Conservation (phyloP, 805 yeast genomes). For the Torulaspora gathmanii region DNA sequence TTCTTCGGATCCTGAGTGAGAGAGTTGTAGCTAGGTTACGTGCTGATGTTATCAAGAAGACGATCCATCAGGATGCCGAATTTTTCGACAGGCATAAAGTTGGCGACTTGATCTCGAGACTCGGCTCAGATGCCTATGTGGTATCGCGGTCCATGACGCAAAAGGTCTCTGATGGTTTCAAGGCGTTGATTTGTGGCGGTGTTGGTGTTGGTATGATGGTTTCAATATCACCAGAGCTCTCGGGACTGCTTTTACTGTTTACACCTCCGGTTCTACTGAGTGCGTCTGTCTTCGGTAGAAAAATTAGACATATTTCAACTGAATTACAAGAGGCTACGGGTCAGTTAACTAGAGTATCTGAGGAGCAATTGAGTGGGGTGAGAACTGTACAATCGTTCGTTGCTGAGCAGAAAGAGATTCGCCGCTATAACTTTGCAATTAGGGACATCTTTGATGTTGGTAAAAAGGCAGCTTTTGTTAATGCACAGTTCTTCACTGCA, state of each 20-base stretch:
- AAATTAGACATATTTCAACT: constrained; percentile 69
- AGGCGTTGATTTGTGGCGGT: constrained; percentile 74
- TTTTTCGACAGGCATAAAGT: constrained; percentile 92
- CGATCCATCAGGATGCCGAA: constrained; percentile 83
- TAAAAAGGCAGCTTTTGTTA: constrained; percentile 69
- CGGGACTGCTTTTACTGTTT: constrained; percentile 70
- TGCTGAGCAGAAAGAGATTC: constrained; percentile 76
- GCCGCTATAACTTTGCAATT: constrained; percentile 69
- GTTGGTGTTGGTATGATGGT: constrained; percentile 92
- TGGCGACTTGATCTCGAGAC: constrained; percentile 87
- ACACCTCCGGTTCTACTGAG: constrained; percentile 78
- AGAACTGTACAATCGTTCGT: constrained; percentile 90
- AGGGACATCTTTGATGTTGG: constrained; percentile 62
- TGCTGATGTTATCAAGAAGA: constrained; percentile 66
- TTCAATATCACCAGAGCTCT: constrained; percentile 72
- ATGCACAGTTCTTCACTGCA: constrained; percentile 71
- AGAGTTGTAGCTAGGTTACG: constrained; percentile 79
- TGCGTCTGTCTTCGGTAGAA: constrained; percentile 76
- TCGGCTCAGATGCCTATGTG: constrained; percentile 85
- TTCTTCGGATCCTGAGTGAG: constrained; percentile 63
- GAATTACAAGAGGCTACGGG: constrained; percentile 85
- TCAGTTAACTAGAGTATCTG: constrained; percentile 79
- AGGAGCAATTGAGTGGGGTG: constrained; percentile 83
- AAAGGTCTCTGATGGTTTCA: constrained; percentile 84
- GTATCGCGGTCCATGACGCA: constrained; percentile 86